Conservation (phyloP, 768 basidiomycete genomes). For the Pulveroboletus sp. region DNA sequence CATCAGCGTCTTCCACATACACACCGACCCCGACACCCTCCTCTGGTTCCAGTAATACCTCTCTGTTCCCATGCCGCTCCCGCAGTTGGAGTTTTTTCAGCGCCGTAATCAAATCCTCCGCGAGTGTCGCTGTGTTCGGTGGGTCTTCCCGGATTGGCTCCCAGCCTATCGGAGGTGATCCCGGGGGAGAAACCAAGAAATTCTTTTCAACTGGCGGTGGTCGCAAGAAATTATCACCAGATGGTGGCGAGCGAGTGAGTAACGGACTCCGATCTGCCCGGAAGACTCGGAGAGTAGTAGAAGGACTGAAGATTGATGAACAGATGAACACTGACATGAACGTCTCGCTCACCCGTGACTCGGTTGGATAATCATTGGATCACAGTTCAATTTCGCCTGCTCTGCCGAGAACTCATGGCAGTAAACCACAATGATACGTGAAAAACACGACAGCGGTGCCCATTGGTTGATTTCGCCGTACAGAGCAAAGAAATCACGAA, state of each 20-base stretch:
- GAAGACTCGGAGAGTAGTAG: slow-evolving; percentile 59
- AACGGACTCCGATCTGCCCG: slow-evolving; percentile 70
- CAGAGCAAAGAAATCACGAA: slow-evolving; percentile 65
- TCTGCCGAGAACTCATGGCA: slow-evolving; percentile 58
- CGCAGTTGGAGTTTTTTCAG: slow-evolving; percentile 63
- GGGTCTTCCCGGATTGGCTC: slow-evolving; percentile 87
- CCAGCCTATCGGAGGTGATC: slow-evolving; percentile 97
- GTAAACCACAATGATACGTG: slow-evolving; percentile 80
- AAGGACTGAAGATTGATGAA: slow-evolving; percentile 35
- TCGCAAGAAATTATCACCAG: slow-evolving; percentile 39
- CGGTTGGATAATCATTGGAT: slow-evolving; percentile 57
- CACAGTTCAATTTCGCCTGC: slow-evolving; percentile 58
- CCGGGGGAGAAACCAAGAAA: slow-evolving; percentile 96
- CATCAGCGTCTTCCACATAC: slow-evolving; percentile 72
- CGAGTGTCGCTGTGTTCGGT: slow-evolving; percentile 78
- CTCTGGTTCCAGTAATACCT: slow-evolving; percentile 62
- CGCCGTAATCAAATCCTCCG: slow-evolving; percentile 82
- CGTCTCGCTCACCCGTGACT: slow-evolving; percentile 44
- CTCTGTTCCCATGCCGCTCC: slow-evolving; percentile 37
- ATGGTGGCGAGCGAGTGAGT: slow-evolving; percentile 32
- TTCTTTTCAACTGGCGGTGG: slow-evolving; percentile 86
- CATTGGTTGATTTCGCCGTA: slow-evolving; percentile 87
- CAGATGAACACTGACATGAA: neutral
- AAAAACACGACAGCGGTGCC: slow-evolving; percentile 81
- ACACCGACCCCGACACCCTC: slow-evolving; percentile 73